Conservation (phyloP, 2,329 filamentous ascomycete genomes). For the Phaeophleospora eucalypticola region DNA sequence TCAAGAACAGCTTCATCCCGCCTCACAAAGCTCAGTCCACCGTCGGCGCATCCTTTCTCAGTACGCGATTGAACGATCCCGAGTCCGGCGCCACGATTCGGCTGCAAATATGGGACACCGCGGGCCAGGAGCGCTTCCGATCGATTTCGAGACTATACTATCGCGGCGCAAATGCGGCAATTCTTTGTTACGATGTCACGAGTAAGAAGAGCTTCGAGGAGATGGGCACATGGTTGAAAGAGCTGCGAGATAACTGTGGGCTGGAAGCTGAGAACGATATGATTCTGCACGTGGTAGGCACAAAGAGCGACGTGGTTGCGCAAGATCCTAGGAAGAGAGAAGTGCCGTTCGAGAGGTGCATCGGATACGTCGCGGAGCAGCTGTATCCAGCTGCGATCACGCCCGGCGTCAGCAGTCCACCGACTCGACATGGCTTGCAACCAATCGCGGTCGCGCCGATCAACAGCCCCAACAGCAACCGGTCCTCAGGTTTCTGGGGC, state of each 20-base stretch:
- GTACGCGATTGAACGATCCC: conserved; percentile 66
- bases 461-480: conserved; percentile 43
- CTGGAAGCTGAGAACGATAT: conserved; percentile 53
- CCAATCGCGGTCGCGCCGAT: conserved; percentile 39
- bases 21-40: conserved; percentile 44
- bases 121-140: conserved; percentile 91
- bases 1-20: conserved; percentile 67
- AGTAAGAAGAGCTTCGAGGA: conserved; percentile 79
- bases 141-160: conserved; percentile 96
- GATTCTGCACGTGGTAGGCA: conserved; percentile 91
- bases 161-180: conserved; percentile 87
- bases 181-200: conserved; percentile 92
- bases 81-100: conserved; percentile 82
- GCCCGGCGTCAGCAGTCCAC: conserved; percentile 15
- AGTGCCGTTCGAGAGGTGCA: conserved; percentile 91
- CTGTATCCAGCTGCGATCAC: conserved; percentile 56
- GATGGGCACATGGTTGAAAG: conserved; percentile 79
- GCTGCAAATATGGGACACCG: conserved; percentile 96
- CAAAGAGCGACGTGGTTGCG: conserved; percentile 85
- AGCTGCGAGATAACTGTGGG: conserved; percentile 36
- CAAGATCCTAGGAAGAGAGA: conserved; percentile 73
- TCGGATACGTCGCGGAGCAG: conserved; percentile 91
- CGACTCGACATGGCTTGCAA: conserved; percentile 42
- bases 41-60: conserved; percentile 54
- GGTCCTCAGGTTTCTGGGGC: conserved; percentile 76